Conservation (phyloP, 306 rosid genomes). For the Medicago arabica region DNA sequence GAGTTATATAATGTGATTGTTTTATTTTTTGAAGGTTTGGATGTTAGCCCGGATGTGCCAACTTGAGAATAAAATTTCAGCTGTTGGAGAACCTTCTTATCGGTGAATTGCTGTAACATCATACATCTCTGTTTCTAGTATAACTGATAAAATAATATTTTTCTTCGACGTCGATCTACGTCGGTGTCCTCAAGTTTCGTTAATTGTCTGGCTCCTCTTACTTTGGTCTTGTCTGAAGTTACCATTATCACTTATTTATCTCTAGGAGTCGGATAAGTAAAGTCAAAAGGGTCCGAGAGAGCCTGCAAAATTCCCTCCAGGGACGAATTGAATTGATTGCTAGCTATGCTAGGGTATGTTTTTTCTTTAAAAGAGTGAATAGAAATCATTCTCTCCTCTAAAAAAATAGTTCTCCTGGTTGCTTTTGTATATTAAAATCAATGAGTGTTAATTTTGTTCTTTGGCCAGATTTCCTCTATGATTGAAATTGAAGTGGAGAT, state of each 20-base stretch:
- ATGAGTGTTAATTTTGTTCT: constrained; percentile 29
- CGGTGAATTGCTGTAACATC: constrained; percentile 59
- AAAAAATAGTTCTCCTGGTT: constrained; percentile 1
- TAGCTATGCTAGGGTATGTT: constrained; percentile 86
- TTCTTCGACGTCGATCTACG: background rate
- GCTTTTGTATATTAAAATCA: constrained; percentile 30
- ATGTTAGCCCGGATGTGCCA: constrained; percentile 98
- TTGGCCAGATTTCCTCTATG: constrained; percentile 84
- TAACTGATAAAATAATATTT: constrained; percentile 3
- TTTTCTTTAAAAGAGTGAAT: constrained; percentile 33
- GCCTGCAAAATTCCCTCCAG: constrained; percentile 77
- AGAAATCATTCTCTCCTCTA: background rate
- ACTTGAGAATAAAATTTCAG: constrained; percentile 92
- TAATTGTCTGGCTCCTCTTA: constrained; percentile 11
- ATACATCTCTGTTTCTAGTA: constrained; percentile 30
- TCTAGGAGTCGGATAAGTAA: constrained; percentile 74
- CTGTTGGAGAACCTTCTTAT: constrained; percentile 92
- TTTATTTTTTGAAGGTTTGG: constrained; percentile 70
- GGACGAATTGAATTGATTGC: constrained; percentile 85
- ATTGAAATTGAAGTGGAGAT: constrained; percentile 96
- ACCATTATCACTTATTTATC: constrained; percentile 30
- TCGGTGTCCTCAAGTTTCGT: background rate
- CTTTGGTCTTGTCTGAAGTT: constrained; percentile 27
- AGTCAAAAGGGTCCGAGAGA: constrained; percentile 82
- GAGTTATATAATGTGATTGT: constrained; percentile 32